A percentile compares a stretch with the other conserved stretches of the same genome.
Evolutionary conservation across 2,329 filamentous ascomycete species (phyloP).

Genomic region (Fusarium pseudoanthophilum): DNA sequence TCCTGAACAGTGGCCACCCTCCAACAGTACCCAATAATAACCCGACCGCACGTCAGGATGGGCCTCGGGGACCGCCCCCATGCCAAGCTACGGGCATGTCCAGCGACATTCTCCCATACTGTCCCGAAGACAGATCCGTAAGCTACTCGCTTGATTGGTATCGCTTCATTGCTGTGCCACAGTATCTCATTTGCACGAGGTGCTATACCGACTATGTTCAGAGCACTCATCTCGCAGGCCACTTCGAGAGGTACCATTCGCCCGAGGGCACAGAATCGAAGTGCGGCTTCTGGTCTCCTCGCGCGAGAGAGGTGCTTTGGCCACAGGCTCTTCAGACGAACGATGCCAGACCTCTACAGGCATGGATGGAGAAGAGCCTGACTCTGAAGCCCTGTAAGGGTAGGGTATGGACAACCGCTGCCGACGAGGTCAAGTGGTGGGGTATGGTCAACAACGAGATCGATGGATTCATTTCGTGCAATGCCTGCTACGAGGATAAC

Average conservation of each 20-base stretch:
- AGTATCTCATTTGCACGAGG: slow-evolving; percentile 53
- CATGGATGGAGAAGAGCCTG: slow-evolving; percentile 46
- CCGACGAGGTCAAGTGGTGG: slow-evolving; percentile 49
- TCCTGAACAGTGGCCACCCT: neutral
- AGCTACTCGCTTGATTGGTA: slow-evolving; percentile 50
- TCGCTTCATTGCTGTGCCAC: slow-evolving; percentile 39
- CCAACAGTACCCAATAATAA: neutral
- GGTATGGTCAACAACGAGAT: slow-evolving; percentile 44
- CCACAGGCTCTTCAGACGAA: slow-evolving; percentile 45
- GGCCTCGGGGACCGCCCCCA: slow-evolving; percentile 12
- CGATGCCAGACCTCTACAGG: slow-evolving; percentile 39
- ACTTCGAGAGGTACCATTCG: slow-evolving; percentile 46
- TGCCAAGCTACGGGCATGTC: slow-evolving; percentile 40
- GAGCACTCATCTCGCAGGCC: slow-evolving; percentile 41
- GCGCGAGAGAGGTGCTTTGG: slow-evolving; percentile 50
- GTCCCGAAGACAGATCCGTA: slow-evolving; percentile 44
- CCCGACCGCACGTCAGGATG: neutral
- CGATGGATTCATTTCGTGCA: slow-evolving; percentile 50
- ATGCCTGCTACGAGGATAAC: slow-evolving; percentile 52
- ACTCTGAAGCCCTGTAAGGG: slow-evolving; percentile 48
- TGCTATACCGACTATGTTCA: slow-evolving; percentile 55
- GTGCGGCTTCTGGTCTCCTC: slow-evolving; percentile 46
- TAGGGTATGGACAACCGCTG: slow-evolving; percentile 16
- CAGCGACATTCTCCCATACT: slow-evolving; percentile 42
- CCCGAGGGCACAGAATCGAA: slow-evolving; percentile 46